Conservation (phyloP, 2,329 filamentous ascomycete genomes). For the Xylariaceae sp. region DNA sequence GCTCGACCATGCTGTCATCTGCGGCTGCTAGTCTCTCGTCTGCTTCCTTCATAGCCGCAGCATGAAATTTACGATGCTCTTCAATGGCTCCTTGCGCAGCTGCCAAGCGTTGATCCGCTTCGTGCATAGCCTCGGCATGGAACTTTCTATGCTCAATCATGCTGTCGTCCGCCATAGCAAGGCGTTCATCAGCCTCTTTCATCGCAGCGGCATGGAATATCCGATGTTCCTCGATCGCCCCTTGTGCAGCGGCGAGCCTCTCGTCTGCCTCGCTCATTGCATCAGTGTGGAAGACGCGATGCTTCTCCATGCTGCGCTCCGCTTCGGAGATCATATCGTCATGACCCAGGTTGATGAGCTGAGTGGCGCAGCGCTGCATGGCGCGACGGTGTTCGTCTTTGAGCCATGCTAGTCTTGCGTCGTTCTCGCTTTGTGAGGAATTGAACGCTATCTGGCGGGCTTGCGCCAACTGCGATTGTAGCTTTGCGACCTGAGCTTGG, state of each 20-base stretch:
- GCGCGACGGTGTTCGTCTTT: background rate
- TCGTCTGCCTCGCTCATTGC: background rate
- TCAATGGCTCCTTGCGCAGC: background rate
- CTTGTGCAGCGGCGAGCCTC: background rate
- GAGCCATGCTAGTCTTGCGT: background rate
- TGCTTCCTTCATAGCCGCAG: background rate
- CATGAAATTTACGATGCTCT: conserved; percentile 2
- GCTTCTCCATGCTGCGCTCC: background rate
- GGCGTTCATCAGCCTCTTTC: conserved; percentile 2
- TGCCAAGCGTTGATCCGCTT: conserved; percentile 1
- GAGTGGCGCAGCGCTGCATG: conserved; percentile 4
- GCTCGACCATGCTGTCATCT: conserved; percentile 9
- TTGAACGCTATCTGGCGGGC: conserved; percentile 1
- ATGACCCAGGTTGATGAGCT: conserved; percentile 6
- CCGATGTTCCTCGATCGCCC: background rate
- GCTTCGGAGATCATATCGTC: conserved; percentile 4
- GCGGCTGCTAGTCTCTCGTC: background rate
- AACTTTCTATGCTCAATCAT: conserved; percentile 3
- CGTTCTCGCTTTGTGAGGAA: background rate
- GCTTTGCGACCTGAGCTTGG: conserved; percentile 7
- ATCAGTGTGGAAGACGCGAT: background rate
- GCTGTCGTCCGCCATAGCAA: background rate
- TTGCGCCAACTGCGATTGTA: conserved; percentile 5
- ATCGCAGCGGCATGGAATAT: background rate
- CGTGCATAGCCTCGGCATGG: conserved; percentile 1